Percentiles rank a stretch among this genome's conserved stretches.
Evolutionary conservation across 192 early-diverging fungal species (phyloP).

Genomic region (Coemansia umbellata): DNA sequence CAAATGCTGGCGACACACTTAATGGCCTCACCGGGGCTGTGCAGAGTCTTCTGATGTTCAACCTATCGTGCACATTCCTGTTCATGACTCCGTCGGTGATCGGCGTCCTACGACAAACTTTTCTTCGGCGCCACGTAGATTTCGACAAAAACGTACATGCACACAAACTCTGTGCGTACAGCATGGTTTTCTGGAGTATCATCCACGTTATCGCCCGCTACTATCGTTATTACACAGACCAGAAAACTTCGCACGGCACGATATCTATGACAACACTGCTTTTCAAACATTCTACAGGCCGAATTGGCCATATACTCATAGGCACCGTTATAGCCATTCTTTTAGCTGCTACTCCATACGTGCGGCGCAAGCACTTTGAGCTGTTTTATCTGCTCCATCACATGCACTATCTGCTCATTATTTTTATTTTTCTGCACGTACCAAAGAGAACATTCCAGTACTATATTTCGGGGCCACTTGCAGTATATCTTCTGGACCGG

Average conservation of each 20-base stretch:
- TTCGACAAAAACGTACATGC: conserved; percentile 79
- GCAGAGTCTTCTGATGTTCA: conserved; percentile 44
- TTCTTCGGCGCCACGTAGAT: conserved; percentile 58
- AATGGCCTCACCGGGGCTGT: conserved; percentile 23
- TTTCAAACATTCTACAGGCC: conserved; percentile 57
- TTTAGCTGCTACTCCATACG: conserved; percentile 13
- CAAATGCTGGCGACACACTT: conserved; percentile 33
- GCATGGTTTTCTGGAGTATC: conserved; percentile 59
- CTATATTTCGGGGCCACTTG: conserved; percentile 59
- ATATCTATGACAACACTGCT: conserved; percentile 43
- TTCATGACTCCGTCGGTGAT: conserved; percentile 77
- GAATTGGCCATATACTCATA: conserved; percentile 61
- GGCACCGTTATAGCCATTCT: conserved; percentile 7
- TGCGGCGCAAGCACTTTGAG: conserved; percentile 53
- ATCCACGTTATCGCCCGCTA: conserved; percentile 68
- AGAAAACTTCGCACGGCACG: conserved; percentile 15
- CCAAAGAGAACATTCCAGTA: conserved; percentile 68
- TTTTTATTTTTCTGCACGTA: conserved; percentile 67
- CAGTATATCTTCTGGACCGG: conserved; percentile 65
- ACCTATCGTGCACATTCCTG: conserved; percentile 53
- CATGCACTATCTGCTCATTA: conserved; percentile 70
- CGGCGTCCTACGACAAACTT: conserved; percentile 61
- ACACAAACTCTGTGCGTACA: conserved; percentile 71
- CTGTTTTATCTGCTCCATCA: conserved; percentile 82
- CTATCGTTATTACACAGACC: conserved; percentile 57